Evolutionary conservation across 1,284 basidiomycete genomes (phyloP).

Genomic region (Cryptococcus sp.): DNA sequence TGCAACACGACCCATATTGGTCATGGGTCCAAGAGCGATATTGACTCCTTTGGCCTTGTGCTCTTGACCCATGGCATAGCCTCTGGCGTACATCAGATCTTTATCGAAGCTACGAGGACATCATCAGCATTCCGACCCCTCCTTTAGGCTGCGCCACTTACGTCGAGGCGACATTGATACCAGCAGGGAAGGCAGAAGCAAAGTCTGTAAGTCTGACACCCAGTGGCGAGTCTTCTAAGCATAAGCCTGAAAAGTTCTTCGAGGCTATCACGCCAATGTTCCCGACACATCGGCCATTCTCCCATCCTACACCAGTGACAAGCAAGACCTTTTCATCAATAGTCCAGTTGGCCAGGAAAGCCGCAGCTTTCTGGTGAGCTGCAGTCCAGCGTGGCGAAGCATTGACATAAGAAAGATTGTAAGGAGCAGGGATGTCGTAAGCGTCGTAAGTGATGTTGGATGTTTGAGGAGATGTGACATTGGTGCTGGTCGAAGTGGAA

Average conservation of each 20-base stretch:
- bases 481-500: not conserved
- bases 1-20: slow-evolving; percentile 61
- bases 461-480: not conserved
- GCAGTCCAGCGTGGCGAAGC: slow-evolving; percentile 24
- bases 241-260: slow-evolving; percentile 68
- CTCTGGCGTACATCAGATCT: slow-evolving; percentile 69
- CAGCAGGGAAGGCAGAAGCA: slow-evolving; percentile 69
- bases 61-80: slow-evolving; percentile 73
- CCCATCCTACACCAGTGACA: slow-evolving; percentile 54
- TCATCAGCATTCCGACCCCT: too few species aligned
- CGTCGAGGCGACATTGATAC: slow-evolving; percentile 70
- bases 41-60: slow-evolving; percentile 78
- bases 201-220: slow-evolving; percentile 66
- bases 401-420: slow-evolving; percentile 9
- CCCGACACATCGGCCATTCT: slow-evolving; percentile 61
- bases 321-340: slow-evolving; percentile 56
- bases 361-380: slow-evolving; percentile 46
- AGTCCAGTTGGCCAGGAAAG: slow-evolving; percentile 50
- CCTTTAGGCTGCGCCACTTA: slow-evolving; percentile 31
- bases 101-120: slow-evolving; percentile 60
- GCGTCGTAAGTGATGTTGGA: slow-evolving; percentile 12
- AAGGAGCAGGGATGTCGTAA: slow-evolving; percentile 6
- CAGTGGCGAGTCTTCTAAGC: slow-evolving; percentile 59
- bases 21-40: slow-evolving; percentile 61
- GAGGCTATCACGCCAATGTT: slow-evolving; percentile 65